These are phyloP conservation scores for Diaporthe vaccinii DNA, from an alignment of 2,329 filamentous ascomycete genomes.

Conservation along the genomic window DNA sequence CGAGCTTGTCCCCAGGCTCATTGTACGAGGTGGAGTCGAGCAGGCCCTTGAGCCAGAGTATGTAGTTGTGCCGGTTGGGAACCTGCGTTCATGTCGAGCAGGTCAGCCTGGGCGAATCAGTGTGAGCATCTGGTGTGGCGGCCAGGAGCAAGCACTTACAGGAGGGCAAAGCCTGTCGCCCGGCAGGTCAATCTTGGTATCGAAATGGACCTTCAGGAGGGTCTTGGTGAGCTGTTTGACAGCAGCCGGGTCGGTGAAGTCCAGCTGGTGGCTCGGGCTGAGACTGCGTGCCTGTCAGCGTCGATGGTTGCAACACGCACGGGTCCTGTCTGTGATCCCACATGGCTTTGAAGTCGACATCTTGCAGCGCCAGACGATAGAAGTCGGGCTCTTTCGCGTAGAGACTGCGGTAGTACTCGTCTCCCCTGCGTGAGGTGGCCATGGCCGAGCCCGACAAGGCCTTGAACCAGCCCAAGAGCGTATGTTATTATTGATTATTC, in stretches of 20 bases:
- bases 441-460: conserved; percentile 1
- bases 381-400: conserved; percentile 60
- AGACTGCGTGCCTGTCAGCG: conserved; percentile 47
- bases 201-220: conserved; percentile 82
- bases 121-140: neutral
- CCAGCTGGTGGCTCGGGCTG: conserved; percentile 66
- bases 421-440: conserved; percentile 38
- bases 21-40: conserved; percentile 78
- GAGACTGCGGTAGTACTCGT: conserved; percentile 53
- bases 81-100: conserved; percentile 55
- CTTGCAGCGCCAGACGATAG: conserved; percentile 55
- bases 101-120: conserved; percentile 25
- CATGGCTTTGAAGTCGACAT: conserved; percentile 59
- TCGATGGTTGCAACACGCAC: neutral
- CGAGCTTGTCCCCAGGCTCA: conserved; percentile 61
- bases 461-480: neutral
- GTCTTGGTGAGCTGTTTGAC: conserved; percentile 87
- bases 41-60: conserved; percentile 88
- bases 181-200: conserved; percentile 77
- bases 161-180: conserved; percentile 88
- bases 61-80: conserved; percentile 84
- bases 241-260: conserved; percentile 84
- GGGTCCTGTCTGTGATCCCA: conserved; percentile 45
- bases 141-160: conserved; percentile 58
- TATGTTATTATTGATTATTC: neutral